Base-by-base conservation (phyloP, 129 eudicot species). In the Tanacetum coccineum region DNA sequence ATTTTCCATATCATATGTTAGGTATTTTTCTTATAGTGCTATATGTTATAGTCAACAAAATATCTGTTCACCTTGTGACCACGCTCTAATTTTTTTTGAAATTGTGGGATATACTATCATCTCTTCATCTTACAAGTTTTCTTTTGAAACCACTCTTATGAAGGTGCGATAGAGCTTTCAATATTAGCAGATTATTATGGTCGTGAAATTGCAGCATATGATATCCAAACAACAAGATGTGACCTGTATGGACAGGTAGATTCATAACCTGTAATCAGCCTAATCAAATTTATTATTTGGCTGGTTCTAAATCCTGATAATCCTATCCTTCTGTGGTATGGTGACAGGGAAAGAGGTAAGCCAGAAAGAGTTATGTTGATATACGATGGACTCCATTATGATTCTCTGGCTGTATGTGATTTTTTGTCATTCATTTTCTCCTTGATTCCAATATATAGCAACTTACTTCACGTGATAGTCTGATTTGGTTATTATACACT, bases 121-220 rank as follows among this genome's bases (percentile, higher is more conserved):
- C 28, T 50, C 19, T 40, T 18, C 36, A 4, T 57, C 58, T 64
- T 73, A 73, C 30, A 13, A 3, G 5, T n/a, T 52, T 40, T 4
- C 13, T 21, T 63, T 63, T 13, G 0, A 54, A 73, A 73, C 48
- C 30, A 64, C 65, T 55, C 14, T 71, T 78, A 67, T 84, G 70
- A 59, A 94, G 97, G 99, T 79, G 99, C 96, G 21, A 94, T 94
- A 49, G 99, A 94, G 91, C 97, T 89, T 73, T 83, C 99, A 44
- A 94, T 94, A 80, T 76, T 94, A 67, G 87, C 96, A 13, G 95
- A 94, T 20, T 77, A 80, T 72, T 94, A 89, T 70, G 95, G 95
- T 22, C 95, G 99, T 40, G 97, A 94, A 77, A 94, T 94, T 64
- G 99, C 90, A 21, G 99, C 96, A 12, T 94, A 86, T 81, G 99